These are phyloP conservation scores for Verticillium longisporum DNA, from an alignment of 2,329 filamentous ascomycete genomes.

Conservation along the genomic window DNA sequence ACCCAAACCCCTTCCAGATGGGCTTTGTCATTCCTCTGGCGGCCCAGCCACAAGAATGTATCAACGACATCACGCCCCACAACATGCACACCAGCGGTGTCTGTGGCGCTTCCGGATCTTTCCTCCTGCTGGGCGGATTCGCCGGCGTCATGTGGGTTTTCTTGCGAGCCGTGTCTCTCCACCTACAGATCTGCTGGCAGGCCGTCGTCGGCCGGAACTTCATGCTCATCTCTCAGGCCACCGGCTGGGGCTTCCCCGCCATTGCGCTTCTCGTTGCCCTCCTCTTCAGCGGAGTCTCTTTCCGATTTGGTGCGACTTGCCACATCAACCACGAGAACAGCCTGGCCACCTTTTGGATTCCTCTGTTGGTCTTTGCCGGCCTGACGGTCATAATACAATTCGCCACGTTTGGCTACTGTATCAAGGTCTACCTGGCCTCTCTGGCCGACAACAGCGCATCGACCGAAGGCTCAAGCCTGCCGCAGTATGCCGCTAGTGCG, in stretches of 20 bases:
- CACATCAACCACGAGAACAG: slow-evolving; percentile 90
- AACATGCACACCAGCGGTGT: slow-evolving; percentile 77
- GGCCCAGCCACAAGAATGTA: slow-evolving; percentile 72
- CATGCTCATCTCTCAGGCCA: slow-evolving; percentile 74
- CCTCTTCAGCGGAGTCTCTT: slow-evolving; percentile 84
- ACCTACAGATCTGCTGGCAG: slow-evolving; percentile 98
- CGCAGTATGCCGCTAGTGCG: slow-evolving; percentile 69
- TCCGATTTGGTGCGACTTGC: slow-evolving; percentile 84
- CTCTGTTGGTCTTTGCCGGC: slow-evolving; percentile 70
- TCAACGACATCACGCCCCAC: slow-evolving; percentile 84
- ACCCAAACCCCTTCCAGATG: slow-evolving; percentile 43
- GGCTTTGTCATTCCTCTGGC: slow-evolving; percentile 87
- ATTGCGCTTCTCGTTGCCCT: slow-evolving; percentile 71
- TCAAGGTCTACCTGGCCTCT: slow-evolving; percentile 87
- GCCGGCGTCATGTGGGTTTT: slow-evolving; percentile 85
- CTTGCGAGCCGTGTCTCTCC: slow-evolving; percentile 80
- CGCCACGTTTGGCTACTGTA: slow-evolving; percentile 82
- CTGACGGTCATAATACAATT: slow-evolving; percentile 75
- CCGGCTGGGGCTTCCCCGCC: slow-evolving; percentile 79
- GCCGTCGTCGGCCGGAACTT: slow-evolving; percentile 80
- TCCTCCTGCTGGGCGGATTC: slow-evolving; percentile 82
- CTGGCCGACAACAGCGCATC: slow-evolving; percentile 65
- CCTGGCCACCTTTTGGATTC: slow-evolving; percentile 83
- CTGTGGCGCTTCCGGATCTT: slow-evolving; percentile 82
- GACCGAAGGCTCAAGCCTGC: slow-evolving; percentile 65